Base-by-base conservation (phyloP, 2,329 filamentous ascomycete species). In the Diaporthe helianthi region DNA sequence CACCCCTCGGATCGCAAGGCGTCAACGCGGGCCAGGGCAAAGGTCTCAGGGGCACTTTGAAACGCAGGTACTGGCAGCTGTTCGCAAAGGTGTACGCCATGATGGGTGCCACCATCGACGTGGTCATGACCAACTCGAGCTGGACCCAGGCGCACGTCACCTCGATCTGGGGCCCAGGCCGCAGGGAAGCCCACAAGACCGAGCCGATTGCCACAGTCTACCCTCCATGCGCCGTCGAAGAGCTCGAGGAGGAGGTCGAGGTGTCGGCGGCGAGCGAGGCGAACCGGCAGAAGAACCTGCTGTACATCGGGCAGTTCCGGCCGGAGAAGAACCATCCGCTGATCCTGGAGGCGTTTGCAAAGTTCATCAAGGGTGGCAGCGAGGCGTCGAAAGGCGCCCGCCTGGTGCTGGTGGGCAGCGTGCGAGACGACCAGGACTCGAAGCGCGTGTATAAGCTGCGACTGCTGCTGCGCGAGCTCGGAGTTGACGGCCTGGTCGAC, bases 231-330 rank as follows among this genome's bases (percentile, higher is more conserved):
- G 94, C 96, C 0, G 96, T 99, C 0, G 87, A 90, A 70, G 94
- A 97, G 77, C 86, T 99, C 22, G 89, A 93, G 75, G 83, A 88
- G 36, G 90, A 89, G 46, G 89, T 98, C 65, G 86, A 91, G 17
- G 87, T 97, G 15, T 90, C 90, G 0, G 83, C 84, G 19, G 86
- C 85, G 54, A 93, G 87, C 78, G 93, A 96, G 77, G 84, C 85
- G 74, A 81, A 83, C 63, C 89, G 96, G 44, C 86, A 93, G 72
- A 90, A 89, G 51, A 87, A 89, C 49, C 81, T 99, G 17, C 85
- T 99, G 22, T 99, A 97, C 81, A 97, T 99, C 75, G 96, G 95
- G 2, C 96, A 99, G 79, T 99, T 99, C 79, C 91, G 96, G 0
- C 95, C 96, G 0, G 96, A 99, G 80, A 99, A 99, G 84, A 97